These are phyloP conservation scores for Sphagnum tenellum DNA, from an alignment of 225 moss, liverwort and hornwort genomes.

Conservation along the genomic window DNA sequence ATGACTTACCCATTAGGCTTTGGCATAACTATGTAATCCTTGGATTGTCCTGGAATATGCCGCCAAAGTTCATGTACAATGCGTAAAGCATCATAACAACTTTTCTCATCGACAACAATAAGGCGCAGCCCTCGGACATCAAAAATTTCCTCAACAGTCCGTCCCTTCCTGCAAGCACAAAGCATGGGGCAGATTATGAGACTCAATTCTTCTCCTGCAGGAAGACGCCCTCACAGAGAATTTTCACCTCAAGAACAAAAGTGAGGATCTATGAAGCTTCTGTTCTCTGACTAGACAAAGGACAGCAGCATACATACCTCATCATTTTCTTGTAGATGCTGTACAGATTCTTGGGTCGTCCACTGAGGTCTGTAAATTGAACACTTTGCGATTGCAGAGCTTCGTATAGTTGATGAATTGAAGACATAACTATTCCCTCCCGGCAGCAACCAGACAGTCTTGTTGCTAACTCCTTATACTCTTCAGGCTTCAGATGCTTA, in stretches of 20 bases:
- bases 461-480: constrained; percentile 43
- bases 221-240: too few relatives aligned
- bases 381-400: constrained; percentile 43
- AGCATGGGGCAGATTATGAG: too few relatives aligned
- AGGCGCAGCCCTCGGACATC: constrained; percentile 79
- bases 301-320: constrained; percentile 39
- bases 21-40: constrained; percentile 63
- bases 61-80: constrained; percentile 75
- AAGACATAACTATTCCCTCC: constrained; percentile 57
- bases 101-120: constrained; percentile 55
- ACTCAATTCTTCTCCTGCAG: too few relatives aligned
- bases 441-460: constrained; percentile 58
- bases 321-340: constrained; percentile 82
- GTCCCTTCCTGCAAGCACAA: constrained; percentile 47
- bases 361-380: constrained; percentile 59
- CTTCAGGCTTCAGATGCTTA: constrained; percentile 55
- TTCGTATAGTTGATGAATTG: constrained; percentile 55
- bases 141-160: constrained; percentile 68
- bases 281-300: not conserved
- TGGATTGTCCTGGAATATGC: constrained; percentile 55
- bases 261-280: not conserved
- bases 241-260: not conserved
- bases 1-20: constrained; percentile 67
- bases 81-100: constrained; percentile 67
- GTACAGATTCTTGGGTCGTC: constrained; percentile 87